Evolutionary conservation across 148 eudicot genomes (phyloP).

Genomic region (Gaultheria prostrata): DNA sequence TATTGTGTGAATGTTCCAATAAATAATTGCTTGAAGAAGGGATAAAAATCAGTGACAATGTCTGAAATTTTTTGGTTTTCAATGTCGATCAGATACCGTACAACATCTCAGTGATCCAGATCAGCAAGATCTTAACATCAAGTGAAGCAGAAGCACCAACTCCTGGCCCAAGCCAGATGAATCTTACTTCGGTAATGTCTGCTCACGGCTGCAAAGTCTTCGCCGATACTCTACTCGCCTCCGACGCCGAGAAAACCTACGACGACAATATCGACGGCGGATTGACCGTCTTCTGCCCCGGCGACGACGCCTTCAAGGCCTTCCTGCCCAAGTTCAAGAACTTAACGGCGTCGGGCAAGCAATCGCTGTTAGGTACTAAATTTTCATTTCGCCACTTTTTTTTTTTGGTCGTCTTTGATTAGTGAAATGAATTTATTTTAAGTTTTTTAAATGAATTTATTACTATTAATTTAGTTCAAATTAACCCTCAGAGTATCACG

Average conservation of each 20-base stretch:
- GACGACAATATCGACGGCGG: conserved; percentile 63
- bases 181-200: conserved; percentile 68
- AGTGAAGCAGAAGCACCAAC: conserved; percentile 70
- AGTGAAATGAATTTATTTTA: not conserved
- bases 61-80: not conserved
- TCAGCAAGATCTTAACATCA: conserved; percentile 48
- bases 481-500: conserved; percentile 52
- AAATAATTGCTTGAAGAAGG: too few species aligned
- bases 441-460: too few species aligned
- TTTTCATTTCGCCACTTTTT: not conserved
- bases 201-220: conserved; percentile 82
- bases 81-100: conserved; percentile 39
- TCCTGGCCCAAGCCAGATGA: conserved; percentile 55
- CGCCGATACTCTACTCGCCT: conserved; percentile 59
- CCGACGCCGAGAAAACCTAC: conserved; percentile 51
- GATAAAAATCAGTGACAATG: not conserved
- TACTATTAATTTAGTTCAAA: too few species aligned
- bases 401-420: too few species aligned
- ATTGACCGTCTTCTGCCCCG: conserved; percentile 70
- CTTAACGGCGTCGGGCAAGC: conserved; percentile 53
- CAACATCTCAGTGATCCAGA: conserved; percentile 75
- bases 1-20: too few species aligned
- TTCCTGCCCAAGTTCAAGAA: conserved; percentile 72
- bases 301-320: conserved; percentile 67
- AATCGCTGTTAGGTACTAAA: conserved; percentile 34